Base-by-base conservation (phyloP, 2,329 filamentous ascomycete species). In the Epicoccum nigrum region DNA sequence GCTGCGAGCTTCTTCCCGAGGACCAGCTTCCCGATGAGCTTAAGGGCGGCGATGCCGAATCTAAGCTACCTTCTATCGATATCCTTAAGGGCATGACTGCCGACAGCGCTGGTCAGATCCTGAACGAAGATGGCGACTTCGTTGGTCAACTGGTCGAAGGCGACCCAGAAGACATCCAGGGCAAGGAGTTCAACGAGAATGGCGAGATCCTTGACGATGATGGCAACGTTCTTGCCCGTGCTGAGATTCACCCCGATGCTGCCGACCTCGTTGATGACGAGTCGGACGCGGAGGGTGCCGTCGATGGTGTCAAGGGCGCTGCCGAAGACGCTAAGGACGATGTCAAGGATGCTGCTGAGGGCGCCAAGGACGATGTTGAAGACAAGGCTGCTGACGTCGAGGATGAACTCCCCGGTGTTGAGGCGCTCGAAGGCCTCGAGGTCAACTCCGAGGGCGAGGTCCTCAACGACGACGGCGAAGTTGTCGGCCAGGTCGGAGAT, bases 151-250 rank as follows among this genome's bases (percentile, higher is more conserved):
- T 81, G 19, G 65, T 74, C 35, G 78, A 80, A 34, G 79, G 79
- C 42, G 75, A 81, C 53, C 76, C 78, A 49, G 60, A 74, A 27
- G 68, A 79, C 45, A 77, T 81, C 28, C 68, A 78, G 60, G 77
- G 79, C 62, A 72, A 73, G 45, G 76, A 75, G 35, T 76, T 81
- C 55, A 82, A 83, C 59, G 76, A 79, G 54, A 72, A 81, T 20
- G 81, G 81, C 43, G 79, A 82, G 59, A 81, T 83, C 53, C 65
- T 82, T n/a, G 79, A 83, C 52, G 75, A 81, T 3, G 74, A 80
- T 4, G 81, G 81, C 45, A 79, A 81, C 39, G 76, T 82, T 41
- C 71, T 83, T 44, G 81, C 81, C 46, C 76, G 77, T 46, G 79
- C 81, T 4, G 75, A 80, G 45, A 72, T 81, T 33, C 77, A 79